A percentile compares a stretch with the other conserved stretches of the same genome.
phyloP scores from a whole-genome alignment of 306 rosid genomes.

The Boehmeria nivea region DNA sequence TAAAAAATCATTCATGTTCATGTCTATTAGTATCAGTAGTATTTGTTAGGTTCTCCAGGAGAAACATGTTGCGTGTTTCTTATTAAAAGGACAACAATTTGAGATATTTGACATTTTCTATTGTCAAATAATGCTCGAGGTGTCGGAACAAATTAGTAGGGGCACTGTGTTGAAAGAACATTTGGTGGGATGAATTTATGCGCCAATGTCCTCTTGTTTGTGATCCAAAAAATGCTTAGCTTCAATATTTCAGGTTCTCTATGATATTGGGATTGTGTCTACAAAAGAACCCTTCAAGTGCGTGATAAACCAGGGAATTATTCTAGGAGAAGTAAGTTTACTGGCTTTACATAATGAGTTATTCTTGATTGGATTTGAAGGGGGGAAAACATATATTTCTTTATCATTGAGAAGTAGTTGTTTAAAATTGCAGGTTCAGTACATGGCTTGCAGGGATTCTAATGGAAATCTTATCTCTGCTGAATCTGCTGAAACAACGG shows the following conservation, averaged over 20 bases:
- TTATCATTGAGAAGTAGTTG: conserved; percentile 29
- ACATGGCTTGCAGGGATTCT: conserved; percentile 63
- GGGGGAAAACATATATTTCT: neutral
- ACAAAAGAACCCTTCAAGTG: conserved; percentile 96
- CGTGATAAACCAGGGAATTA: conserved; percentile 96
- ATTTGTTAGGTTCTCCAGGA: conserved; percentile 17
- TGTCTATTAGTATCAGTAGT: conserved; percentile 10
- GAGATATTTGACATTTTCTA: neutral
- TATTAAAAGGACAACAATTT: neutral
- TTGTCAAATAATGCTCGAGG: neutral
- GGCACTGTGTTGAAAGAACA: too few relatives aligned
- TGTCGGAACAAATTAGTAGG: neutral
- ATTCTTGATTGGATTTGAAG: neutral
- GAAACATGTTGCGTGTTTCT: neutral
- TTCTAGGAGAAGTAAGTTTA: conserved; percentile 86
- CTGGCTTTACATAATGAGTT: too few relatives aligned
- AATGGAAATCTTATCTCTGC: conserved; percentile 74
- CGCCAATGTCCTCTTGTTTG: neutral
- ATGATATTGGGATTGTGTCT: conserved; percentile 84
- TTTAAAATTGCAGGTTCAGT: conserved; percentile 72
- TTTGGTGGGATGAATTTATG: neutral
- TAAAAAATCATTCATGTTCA: conserved; percentile 8
- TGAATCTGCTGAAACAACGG: conserved; percentile 39
- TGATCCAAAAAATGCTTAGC: neutral
- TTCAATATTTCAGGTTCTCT: conserved; percentile 75